Evolutionary conservation across 257 asterid species (phyloP), one percentile per base, ranked within the genome.

Genomic region (Hygrophila difformis): DNA sequence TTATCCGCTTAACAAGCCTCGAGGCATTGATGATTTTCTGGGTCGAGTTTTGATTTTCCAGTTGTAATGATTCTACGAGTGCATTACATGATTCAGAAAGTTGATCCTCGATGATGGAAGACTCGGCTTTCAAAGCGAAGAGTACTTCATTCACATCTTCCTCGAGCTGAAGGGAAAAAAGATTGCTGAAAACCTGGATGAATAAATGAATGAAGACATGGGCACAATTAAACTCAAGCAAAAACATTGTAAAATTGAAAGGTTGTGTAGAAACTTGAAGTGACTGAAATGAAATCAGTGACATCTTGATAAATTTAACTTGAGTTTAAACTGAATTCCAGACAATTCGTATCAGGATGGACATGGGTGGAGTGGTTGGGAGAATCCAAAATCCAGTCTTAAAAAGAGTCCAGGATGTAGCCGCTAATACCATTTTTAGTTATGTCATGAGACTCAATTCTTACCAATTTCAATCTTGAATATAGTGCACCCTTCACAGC

Each of bases 101-200:
- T 17, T 57, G 60, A 45, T 77, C 76, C 46, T 75, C 84, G 7
- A 11, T 26, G 9, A 69, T 35, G 35, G 66, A 39, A 16, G 63
- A 36, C n/a, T 72, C 86, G 0, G 55, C 12, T 23, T 80, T 91
- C 18, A 78, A 75, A 29, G 89, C 98, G 47, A 91, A 86, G 18
- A 91, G 47, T 52, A 91, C 81, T 59, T 82, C 88, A 18, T 86
- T 86, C 24, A 91, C 75, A 51, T 91, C 98, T 76, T 86, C 87
- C 57, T 80, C 86, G 0, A 79, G 80, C 65, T 78, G 76, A 50
- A 91, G 94, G 59, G 44, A 57, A 49, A 75, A 80, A 33, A 91
- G 49, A 63, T 68, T 67, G 52, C 70, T 60, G 60, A 91, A 91
- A 16, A 80, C 84, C 98, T 89, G 84, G 47, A 60, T n/a, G n/a